Conservation (phyloP, 1,284 basidiomycete species). For the Cryptococcus wingfieldii region DNA sequence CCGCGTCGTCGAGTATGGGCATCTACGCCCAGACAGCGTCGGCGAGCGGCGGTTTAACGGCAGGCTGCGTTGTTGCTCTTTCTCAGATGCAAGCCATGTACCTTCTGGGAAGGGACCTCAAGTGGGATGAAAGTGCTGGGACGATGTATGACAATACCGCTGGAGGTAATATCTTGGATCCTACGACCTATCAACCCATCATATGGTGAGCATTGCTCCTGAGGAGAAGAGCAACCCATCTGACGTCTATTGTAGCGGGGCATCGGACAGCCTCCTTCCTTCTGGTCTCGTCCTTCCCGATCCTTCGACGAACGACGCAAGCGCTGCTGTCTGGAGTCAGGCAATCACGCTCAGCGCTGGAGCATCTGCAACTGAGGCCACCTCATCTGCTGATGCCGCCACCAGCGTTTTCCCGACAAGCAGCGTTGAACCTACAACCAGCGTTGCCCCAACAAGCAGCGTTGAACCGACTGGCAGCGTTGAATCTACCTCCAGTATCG, state of each 20-base stretch:
- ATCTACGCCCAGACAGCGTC: conserved; percentile 21
- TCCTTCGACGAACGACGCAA: conserved; percentile 6
- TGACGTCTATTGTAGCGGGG: conserved; percentile 5
- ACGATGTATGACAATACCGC: conserved; percentile 24
- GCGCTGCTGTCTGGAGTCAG: conserved; percentile 16
- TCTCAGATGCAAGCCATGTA: conserved; percentile 34
- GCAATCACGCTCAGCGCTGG: conserved; percentile 7
- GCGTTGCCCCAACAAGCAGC: background rate
- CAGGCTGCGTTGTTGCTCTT: conserved; percentile 25
- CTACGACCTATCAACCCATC: conserved; percentile 13
- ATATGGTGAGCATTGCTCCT: conserved; percentile 17
- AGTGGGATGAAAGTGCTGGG: conserved; percentile 16
- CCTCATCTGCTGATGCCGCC: background rate
- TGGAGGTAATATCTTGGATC: conserved; percentile 19
- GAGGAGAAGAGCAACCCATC: background rate
- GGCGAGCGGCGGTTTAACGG: conserved; percentile 1
- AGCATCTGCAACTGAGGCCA: conserved; percentile 1
- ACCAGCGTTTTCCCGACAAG: background rate
- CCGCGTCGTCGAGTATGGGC: conserved; percentile 21
- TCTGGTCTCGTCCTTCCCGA: conserved; percentile 21
- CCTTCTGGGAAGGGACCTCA: conserved; percentile 23
- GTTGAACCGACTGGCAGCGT: background rate
- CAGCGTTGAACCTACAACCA: background rate
- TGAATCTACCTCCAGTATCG: background rate
- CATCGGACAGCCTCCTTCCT: conserved; percentile 14